Percentiles rank a stretch among this genome's conserved stretches.
Conservation (phyloP, 768 basidiomycete species). For the Kwoniella dendrophila region DNA sequence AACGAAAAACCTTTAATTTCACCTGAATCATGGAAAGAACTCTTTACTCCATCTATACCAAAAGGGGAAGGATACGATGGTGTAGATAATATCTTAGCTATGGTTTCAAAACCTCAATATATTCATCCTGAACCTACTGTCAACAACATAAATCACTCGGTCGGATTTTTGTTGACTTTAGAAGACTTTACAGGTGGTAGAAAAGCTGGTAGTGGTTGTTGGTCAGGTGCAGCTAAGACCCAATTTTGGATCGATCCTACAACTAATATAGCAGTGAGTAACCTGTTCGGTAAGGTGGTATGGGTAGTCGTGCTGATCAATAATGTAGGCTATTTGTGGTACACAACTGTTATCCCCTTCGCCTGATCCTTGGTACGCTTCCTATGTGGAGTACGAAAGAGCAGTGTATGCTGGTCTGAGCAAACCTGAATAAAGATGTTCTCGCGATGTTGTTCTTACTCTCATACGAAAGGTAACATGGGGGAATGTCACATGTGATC, state of each 20-base stretch:
- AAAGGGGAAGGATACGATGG: conserved; percentile 19
- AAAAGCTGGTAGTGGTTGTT: conserved; percentile 39
- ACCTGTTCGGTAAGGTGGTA: too few relatives aligned
- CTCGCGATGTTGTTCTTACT: too few relatives aligned
- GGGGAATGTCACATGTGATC: too few relatives aligned
- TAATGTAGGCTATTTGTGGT: conserved; percentile 20
- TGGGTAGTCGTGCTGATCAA: too few relatives aligned
- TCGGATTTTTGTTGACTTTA: conserved; percentile 33
- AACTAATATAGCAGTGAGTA: conserved; percentile 42
- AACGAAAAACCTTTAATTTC: conserved; percentile 32
- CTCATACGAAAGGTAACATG: too few relatives aligned
- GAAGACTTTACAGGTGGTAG: conserved; percentile 30
- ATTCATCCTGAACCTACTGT: conserved; percentile 23
- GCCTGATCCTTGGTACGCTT: conserved; percentile 26
- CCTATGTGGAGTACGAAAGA: conserved; percentile 25
- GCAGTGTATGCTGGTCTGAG: conserved; percentile 23
- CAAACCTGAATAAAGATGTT: too few relatives aligned
- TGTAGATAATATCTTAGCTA: conserved; percentile 18
- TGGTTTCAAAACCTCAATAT: conserved; percentile 25
- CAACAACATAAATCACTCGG: conserved; percentile 36
- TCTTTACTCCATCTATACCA: conserved; percentile 35
- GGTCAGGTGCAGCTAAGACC: conserved; percentile 38
- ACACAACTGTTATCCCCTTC: conserved; percentile 28
- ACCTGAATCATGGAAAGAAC: conserved; percentile 34
- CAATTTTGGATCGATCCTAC: conserved; percentile 45